phyloP scores from a whole-genome alignment of 306 rosid species.

The Sphenostylis stenocarpa region DNA sequence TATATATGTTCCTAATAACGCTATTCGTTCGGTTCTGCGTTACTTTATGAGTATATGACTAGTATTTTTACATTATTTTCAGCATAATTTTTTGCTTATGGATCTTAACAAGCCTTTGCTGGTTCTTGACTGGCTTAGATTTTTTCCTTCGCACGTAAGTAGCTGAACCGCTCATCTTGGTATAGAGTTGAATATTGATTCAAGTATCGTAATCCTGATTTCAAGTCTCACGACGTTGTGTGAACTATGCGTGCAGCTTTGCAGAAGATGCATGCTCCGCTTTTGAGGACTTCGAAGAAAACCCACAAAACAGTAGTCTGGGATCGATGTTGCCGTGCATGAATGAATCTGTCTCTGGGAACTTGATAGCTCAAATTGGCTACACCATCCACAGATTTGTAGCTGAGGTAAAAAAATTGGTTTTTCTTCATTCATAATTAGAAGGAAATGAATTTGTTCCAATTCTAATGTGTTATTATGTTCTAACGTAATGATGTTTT shows the following conservation, averaged over 20 bases:
- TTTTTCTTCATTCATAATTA: not conserved
- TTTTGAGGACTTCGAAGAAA: slow-evolving; percentile 47
- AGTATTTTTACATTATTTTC: slow-evolving; percentile 26
- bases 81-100: slow-evolving; percentile 65
- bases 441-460: not conserved
- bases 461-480: not conserved
- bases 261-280: slow-evolving; percentile 67
- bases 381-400: slow-evolving; percentile 52
- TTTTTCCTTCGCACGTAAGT: slow-evolving; percentile 69
- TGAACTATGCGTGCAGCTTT: slow-evolving; percentile 46
- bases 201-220: not conserved
- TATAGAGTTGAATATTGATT: not conserved
- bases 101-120: slow-evolving; percentile 60
- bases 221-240: not conserved
- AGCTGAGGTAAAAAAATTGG: slow-evolving; percentile 39
- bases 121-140: slow-evolving; percentile 72
- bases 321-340: slow-evolving; percentile 67
- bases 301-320: slow-evolving; percentile 57
- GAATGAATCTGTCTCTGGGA: slow-evolving; percentile 43
- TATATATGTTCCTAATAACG: not conserved
- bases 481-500: slow-evolving; percentile 3
- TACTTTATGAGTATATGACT: not conserved
- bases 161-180: not conserved
- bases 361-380: slow-evolving; percentile 53
- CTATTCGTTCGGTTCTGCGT: not conserved